Evolutionary conservation across 495 filamentous ascomycete genomes (phyloP).

Genomic region (Aspergillus sclerotioniger): DNA sequence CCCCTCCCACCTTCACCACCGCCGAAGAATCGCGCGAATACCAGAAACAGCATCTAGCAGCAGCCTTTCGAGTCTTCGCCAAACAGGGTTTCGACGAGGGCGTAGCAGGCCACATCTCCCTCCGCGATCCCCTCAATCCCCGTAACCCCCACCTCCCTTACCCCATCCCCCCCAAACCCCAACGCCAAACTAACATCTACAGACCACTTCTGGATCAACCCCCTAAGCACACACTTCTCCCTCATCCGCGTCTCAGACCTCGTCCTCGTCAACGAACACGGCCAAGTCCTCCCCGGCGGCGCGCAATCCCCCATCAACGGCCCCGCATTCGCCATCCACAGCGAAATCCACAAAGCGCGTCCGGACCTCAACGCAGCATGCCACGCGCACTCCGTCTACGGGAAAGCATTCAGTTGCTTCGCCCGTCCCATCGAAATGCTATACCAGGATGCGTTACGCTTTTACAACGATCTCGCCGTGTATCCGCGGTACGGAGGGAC

Average conservation of each 20-base stretch:
- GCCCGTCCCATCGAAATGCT: constrained; percentile 38
- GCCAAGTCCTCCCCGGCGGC: constrained; percentile 37
- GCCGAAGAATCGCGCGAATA: constrained; percentile 56
- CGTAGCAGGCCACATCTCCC: constrained; percentile 62
- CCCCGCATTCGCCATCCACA: constrained; percentile 60
- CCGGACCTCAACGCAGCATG: constrained; percentile 38
- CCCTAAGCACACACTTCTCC: constrained; percentile 40
- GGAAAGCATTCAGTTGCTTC: constrained; percentile 30
- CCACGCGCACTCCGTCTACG: constrained; percentile 36
- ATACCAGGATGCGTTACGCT: constrained; percentile 46
- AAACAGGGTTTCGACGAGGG: constrained; percentile 62
- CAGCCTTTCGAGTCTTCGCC: constrained; percentile 57
- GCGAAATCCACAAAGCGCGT: constrained; percentile 32
- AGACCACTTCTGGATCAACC: constrained; percentile 58
- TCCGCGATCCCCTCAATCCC: constrained; percentile 61
- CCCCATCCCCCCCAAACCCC: neutral
- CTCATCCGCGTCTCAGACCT: constrained; percentile 37
- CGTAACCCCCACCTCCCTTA: neutral
- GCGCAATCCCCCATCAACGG: constrained; percentile 45
- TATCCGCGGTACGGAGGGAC: constrained; percentile 46
- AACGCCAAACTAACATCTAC: neutral
- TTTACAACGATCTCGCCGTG: constrained; percentile 45
- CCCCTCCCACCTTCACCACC: constrained; percentile 46
- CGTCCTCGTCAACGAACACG: constrained; percentile 38
- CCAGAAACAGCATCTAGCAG: constrained; percentile 61